phyloP scores from a whole-genome alignment of 768 basidiomycete species.

The Heimioporus sp. region DNA sequence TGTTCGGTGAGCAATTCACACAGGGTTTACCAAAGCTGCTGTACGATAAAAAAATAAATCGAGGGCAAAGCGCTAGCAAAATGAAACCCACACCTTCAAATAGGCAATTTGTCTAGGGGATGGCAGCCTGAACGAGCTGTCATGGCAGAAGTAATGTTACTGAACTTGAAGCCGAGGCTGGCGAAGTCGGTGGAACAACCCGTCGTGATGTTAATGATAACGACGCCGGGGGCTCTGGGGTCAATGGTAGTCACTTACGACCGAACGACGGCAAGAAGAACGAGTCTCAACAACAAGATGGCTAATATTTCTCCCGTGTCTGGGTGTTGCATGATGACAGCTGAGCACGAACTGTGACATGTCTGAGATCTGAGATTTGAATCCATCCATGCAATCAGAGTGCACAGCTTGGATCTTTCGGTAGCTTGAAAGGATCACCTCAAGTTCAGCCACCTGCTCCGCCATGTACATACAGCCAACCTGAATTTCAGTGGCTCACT shows the following conservation, averaged over 20 bases:
- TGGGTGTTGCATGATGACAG: too few species aligned
- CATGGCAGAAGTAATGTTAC: conserved; percentile 25
- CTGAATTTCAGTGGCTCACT: too few species aligned
- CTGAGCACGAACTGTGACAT: too few species aligned
- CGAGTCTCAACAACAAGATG: conserved; percentile 25
- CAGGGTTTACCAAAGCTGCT: conserved; percentile 40
- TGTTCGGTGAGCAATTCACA: conserved; percentile 58
- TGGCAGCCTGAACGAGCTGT: conserved; percentile 46
- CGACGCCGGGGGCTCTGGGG: conserved; percentile 28
- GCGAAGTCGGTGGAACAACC: conserved; percentile 47
- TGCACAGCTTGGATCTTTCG: too few species aligned
- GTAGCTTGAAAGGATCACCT: too few species aligned
- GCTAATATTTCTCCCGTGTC: too few species aligned
- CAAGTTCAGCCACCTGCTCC: too few species aligned
- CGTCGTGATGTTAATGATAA: conserved; percentile 51
- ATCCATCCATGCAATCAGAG: too few species aligned
- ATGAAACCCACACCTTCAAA: conserved; percentile 57
- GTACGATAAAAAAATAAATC: neutral
- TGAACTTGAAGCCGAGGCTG: conserved; percentile 20
- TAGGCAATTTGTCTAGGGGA: conserved; percentile 65
- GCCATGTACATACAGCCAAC: too few species aligned
- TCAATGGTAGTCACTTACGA: conserved; percentile 33
- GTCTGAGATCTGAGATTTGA: too few species aligned
- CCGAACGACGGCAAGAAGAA: conserved; percentile 39
- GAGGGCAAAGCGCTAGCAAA: neutral